Base-by-base conservation (phyloP, 169 alveolate species). In the Condylostoma magnum region DNA sequence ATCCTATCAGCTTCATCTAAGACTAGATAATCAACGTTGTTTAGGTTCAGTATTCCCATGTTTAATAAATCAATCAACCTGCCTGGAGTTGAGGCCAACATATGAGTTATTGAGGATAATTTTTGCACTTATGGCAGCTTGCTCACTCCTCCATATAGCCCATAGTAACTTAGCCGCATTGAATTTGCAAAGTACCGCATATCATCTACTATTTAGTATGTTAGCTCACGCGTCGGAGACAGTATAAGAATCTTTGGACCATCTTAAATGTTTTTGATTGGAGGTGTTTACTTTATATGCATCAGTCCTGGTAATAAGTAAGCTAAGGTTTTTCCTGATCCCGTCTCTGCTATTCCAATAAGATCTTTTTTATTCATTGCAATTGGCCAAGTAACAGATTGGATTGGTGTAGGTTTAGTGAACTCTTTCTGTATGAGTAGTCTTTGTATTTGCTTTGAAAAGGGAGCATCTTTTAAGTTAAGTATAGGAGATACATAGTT, bases 281-380 rank as follows among this genome's bases (percentile, higher is more conserved):
- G 36, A 86, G 94, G 84, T 0, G 97, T 96, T 20, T 96, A 96
- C 3, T 94, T 97, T 37, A 89, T 81, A 27, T 76, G 58, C 44
- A 93, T 68, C 97, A 93, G 91, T 51, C 90, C 90, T 50, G 99
- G 99, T 22, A 95, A 78, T 53, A 98, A 76, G 84, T 95, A 98
- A 4, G 99, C 99, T 3, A 98, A 99, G 3, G 99, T 98, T 77
- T 98, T 98, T 0, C 99, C 99, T 27, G 98, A 92, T 4, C 99
- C 99, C 25, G 99, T 97, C 67, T 96, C 98, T 1, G 99, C 99
- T 76, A 98, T 94, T 2, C 99, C 99, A 87, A 96, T 90, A 66
- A 97, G 77, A 77, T 98, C 99, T 63, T 96, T 86, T 41, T 95
- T 96, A 15, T 92, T 82, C 63, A 96, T 71, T 0, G 96, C 86